A percentile compares a stretch with the other conserved stretches of the same genome.
These are phyloP conservation scores for Mucor circinelloides DNA, from an alignment of 371 early-diverging fungal genomes.

Conservation along the genomic window DNA sequence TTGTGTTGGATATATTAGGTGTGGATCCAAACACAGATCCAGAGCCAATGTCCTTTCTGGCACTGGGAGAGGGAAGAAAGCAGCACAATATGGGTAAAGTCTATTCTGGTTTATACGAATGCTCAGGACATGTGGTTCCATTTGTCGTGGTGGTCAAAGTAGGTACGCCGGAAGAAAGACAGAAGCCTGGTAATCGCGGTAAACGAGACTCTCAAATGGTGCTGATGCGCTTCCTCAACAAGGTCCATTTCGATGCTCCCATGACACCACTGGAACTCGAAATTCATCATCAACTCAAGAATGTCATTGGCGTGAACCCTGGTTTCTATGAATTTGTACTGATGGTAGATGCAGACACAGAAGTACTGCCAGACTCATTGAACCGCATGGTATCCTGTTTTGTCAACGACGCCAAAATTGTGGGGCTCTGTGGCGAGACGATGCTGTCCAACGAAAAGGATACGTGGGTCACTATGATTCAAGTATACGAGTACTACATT, in stretches of 20 bases:
- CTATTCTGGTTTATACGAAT: conserved; percentile 95
- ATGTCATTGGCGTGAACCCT: conserved; percentile 90
- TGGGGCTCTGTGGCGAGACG: conserved; percentile 89
- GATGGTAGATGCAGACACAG: conserved; percentile 75
- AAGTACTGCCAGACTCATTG: conserved; percentile 70
- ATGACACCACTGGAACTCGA: conserved; percentile 94
- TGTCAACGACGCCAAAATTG: conserved; percentile 79
- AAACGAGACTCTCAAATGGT: conserved; percentile 90
- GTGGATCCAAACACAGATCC: conserved; percentile 81
- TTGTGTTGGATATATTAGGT: conserved; percentile 94
- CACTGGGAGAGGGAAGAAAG: conserved; percentile 86
- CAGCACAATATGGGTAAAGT: conserved; percentile 97
- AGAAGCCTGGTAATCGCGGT: conserved; percentile 85
- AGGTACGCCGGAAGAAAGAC: conserved; percentile 77
- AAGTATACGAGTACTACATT: conserved; percentile 87
- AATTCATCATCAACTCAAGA: conserved; percentile 89
- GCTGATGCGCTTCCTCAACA: conserved; percentile 81
- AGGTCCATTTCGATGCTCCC: conserved; percentile 72
- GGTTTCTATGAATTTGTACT: conserved; percentile 68
- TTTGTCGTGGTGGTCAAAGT: conserved; percentile 96
- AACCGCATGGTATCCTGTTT: conserved; percentile 76
- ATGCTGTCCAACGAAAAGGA: conserved; percentile 84
- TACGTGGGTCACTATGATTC: conserved; percentile 94
- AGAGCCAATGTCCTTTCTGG: conserved; percentile 88
- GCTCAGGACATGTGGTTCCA: conserved; percentile 87